Base-by-base conservation (phyloP, 139 green algal species). In the Dunaliella primolecta region DNA sequence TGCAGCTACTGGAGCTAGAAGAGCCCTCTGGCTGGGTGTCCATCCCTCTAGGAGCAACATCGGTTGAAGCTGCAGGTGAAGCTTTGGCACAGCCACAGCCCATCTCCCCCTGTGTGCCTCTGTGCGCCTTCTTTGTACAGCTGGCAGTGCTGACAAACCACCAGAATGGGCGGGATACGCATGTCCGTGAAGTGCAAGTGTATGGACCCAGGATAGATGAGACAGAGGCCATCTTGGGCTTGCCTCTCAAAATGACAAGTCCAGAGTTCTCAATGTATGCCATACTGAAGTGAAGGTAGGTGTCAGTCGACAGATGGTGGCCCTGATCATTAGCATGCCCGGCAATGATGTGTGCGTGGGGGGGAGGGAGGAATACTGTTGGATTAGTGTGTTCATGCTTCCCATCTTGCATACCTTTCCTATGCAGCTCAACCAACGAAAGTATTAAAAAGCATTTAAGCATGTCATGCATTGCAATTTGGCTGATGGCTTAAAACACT, bases 111-210 rank as follows among this genome's bases (percentile, higher is more conserved):
- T 32, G 29, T 23, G 76, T 74, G n/a, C 78, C 64, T 0, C 75
- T 94, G 27, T 88, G 85, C 34, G 90, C 91, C 3, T 95, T 91
- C 80, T 89, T 91, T 75, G 11, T 94, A 36, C 93, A 95, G 88
- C 81, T 94, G 30, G 92, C 91, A 1, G 85, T 99, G 0, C 82
- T 98, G 2, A 87, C 91, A 75, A 99, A 99, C 92, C 97, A 99
- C 84, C 97, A 99, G 82, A 99, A 98, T 84, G 97, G 97, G 0
- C 85, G 97, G 0, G 97, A 99, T 89, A 98, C 97, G 0, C 97
- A 99, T 87, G 89, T 99, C 0, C 87, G 97, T 15, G 92, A 97
- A 85, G 88, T 97, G 0, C 92, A 93, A 30, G 78, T 98, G 56
- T 98, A 91, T 87, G 94, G 93, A 0, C 94, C 94, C 1, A 82